phyloP scores from a whole-genome alignment of 805 yeast genomes.

The Tetrapisispora fleetii region DNA sequence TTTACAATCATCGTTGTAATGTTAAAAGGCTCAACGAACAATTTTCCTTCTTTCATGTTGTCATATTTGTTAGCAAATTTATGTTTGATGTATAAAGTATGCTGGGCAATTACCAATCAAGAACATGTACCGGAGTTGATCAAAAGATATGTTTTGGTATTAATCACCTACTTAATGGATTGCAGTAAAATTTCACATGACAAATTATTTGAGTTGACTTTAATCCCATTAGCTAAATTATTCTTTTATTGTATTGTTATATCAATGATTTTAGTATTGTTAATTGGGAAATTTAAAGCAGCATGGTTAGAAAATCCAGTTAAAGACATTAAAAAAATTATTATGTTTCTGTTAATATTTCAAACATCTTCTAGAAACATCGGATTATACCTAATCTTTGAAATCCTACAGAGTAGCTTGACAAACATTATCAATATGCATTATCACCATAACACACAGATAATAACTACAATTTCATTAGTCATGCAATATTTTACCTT shows the following conservation, averaged over 20 bases:
- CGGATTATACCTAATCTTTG: conserved; percentile 39
- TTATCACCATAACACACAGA: conserved; percentile 6
- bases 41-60: conserved; percentile 34
- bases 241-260: conserved; percentile 29
- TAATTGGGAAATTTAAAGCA: conserved; percentile 8
- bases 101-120: conserved; percentile 45
- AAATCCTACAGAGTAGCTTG: conserved; percentile 11
- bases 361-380: conserved; percentile 41
- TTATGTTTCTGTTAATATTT: conserved; percentile 37
- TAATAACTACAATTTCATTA: conserved; percentile 24
- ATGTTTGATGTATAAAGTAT: conserved; percentile 45
- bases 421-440: conserved; percentile 3
- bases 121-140: conserved; percentile 37
- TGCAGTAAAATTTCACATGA: conserved; percentile 21
- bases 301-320: conserved; percentile 1
- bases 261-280: conserved; percentile 28
- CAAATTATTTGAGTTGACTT: conserved; percentile 13
- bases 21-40: conserved; percentile 13
- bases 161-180: conserved; percentile 6
- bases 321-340: conserved; percentile 14
- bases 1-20: conserved; percentile 30
- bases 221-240: conserved; percentile 30
- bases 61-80: conserved; percentile 38
- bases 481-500: conserved; percentile 67
- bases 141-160: neutral